phyloP scores from a whole-genome alignment of 1,284 basidiomycete species.

The Rhodotorula sp. region DNA sequence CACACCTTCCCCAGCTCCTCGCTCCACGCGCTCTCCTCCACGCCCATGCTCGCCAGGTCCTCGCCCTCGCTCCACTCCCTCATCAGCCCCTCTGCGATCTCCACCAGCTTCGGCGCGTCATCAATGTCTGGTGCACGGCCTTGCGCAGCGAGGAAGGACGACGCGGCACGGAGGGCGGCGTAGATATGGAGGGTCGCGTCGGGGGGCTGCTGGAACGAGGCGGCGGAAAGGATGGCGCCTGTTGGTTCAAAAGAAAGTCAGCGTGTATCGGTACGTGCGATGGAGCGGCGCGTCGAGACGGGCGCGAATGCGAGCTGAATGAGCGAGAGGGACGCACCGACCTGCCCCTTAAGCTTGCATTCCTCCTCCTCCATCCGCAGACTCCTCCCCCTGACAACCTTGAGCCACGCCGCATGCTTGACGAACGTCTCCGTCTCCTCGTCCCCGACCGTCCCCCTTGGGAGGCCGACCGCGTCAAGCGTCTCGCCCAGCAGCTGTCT shows the following conservation, averaged over 20 bases:
- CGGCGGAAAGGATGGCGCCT: slow-evolving; percentile 17
- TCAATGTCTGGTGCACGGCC: slow-evolving; percentile 54
- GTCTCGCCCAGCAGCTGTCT: slow-evolving; percentile 49
- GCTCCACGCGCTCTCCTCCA: slow-evolving; percentile 55
- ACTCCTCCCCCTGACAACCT: slow-evolving; percentile 70
- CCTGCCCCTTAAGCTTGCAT: slow-evolving; percentile 50
- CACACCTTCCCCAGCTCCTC: slow-evolving; percentile 66
- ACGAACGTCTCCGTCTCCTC: slow-evolving; percentile 76
- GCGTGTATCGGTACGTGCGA: too few species aligned
- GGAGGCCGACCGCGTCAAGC: slow-evolving; percentile 47
- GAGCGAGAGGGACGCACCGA: slow-evolving; percentile 58
- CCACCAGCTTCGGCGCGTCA: slow-evolving; percentile 3
- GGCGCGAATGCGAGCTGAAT: not conserved
- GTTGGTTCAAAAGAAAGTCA: not conserved
- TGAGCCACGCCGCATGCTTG: slow-evolving; percentile 83
- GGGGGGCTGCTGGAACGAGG: slow-evolving; percentile 17
- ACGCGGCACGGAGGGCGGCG: slow-evolving; percentile 55
- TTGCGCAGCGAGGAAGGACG: slow-evolving; percentile 52
- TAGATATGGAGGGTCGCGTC: slow-evolving; percentile 43
- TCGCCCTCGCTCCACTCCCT: slow-evolving; percentile 60
- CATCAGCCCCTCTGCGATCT: not conserved
- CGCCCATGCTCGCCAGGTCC: not conserved
- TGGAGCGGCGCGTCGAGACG: not conserved
- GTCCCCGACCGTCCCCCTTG: slow-evolving; percentile 55
- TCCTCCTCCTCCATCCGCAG: slow-evolving; percentile 62